These are phyloP conservation scores for Chlorella sp. DNA, from an alignment of 139 green algal genomes.

Conservation along the genomic window DNA sequence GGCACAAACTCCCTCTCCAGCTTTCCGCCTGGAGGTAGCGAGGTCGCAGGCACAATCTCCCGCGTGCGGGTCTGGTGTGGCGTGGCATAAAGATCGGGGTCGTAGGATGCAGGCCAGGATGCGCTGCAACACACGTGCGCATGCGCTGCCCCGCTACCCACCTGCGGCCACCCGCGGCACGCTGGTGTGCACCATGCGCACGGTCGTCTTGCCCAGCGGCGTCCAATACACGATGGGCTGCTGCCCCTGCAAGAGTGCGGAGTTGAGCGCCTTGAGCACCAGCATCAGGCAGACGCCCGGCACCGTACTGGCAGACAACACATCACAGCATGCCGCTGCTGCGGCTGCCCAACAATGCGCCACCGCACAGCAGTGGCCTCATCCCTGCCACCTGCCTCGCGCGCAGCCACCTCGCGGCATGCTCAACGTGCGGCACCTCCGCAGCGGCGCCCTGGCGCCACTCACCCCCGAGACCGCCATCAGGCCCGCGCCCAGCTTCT, in stretches of 20 bases:
- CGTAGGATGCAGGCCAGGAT: too few relatives aligned
- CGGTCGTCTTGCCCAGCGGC: constrained; percentile 37
- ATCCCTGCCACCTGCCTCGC: neutral
- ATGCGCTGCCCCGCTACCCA: neutral
- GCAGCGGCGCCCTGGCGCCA: too few relatives aligned
- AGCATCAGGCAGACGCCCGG: too few relatives aligned
- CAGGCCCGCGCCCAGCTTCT: constrained; percentile 23
- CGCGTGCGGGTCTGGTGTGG: too few relatives aligned
- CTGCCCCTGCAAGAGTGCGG: constrained; percentile 15
- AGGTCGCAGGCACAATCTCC: too few relatives aligned
- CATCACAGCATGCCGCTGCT: neutral
- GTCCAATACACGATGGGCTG: constrained; percentile 37
- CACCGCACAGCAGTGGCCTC: neutral
- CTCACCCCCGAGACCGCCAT: constrained; percentile 36
- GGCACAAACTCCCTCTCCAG: constrained; percentile 21
- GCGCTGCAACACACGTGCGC: neutral
- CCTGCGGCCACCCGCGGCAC: neutral
- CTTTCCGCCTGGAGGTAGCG: constrained; percentile 6
- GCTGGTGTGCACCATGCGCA: constrained; percentile 26
- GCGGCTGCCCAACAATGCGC: neutral
- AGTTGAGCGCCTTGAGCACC: too few relatives aligned
- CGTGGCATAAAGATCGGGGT: too few relatives aligned
- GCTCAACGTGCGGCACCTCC: too few relatives aligned
- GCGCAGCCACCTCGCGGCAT: too few relatives aligned
- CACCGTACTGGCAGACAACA: neutral